Evolutionary conservation across 441 rosid genomes (phyloP).

Genomic region (Syzygium syzygioides): DNA sequence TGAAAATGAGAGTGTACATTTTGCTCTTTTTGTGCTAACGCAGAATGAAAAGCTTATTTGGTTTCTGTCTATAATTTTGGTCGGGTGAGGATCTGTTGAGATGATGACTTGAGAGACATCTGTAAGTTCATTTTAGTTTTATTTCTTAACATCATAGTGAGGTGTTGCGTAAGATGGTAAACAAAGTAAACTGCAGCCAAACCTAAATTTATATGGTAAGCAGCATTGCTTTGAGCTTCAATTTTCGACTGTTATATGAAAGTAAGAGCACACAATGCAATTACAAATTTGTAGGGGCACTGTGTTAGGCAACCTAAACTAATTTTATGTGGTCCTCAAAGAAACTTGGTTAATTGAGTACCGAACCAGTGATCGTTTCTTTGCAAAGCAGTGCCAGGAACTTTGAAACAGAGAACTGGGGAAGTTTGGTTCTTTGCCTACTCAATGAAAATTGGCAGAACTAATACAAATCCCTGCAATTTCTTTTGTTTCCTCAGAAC

Average conservation of each 20-base stretch:
- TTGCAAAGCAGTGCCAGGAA: neutral
- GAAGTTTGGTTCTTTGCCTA: neutral
- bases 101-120: neutral
- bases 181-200: neutral
- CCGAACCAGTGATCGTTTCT: neutral
- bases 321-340: neutral
- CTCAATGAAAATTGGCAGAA: neutral
- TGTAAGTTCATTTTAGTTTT: neutral
- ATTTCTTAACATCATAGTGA: neutral
- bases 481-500: neutral
- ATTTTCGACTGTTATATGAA: neutral
- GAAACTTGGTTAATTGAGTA: neutral
- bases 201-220: neutral
- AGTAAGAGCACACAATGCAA: neutral
- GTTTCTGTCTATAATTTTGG: neutral
- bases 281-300: neutral
- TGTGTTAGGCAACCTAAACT: neutral
- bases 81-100: neutral
- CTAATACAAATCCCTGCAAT: neutral
- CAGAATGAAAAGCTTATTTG: neutral
- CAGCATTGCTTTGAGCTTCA: neutral
- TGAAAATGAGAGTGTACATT: neutral
- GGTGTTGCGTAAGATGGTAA: neutral
- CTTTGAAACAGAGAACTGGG: neutral
- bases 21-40: neutral